Percentiles rank a stretch among this genome's conserved stretches.
These are phyloP conservation scores for Scheffersomyces cryptocercus DNA, from an alignment of 1,139 yeast species.

Conservation along the genomic window DNA sequence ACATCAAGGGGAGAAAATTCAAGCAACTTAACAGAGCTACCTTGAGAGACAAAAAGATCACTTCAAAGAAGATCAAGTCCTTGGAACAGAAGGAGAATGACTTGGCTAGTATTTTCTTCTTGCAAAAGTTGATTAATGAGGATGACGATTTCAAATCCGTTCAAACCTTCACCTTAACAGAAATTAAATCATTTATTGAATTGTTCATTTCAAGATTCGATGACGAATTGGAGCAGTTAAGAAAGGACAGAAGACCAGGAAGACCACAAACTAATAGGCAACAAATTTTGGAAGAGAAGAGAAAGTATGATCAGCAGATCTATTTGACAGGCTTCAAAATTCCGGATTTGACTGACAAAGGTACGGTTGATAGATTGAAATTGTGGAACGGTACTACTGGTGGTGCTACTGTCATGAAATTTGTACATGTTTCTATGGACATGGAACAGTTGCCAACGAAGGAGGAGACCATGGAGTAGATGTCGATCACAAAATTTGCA, in stretches of 20 bases:
- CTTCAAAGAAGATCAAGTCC: slow-evolving; percentile 54
- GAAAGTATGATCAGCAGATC: slow-evolving; percentile 59
- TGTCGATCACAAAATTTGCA: neutral
- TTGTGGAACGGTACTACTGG: slow-evolving; percentile 85
- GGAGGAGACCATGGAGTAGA: slow-evolving; percentile 23
- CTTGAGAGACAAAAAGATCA: slow-evolving; percentile 71
- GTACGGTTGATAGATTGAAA: slow-evolving; percentile 59
- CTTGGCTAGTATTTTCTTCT: slow-evolving; percentile 55
- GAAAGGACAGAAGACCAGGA: slow-evolving; percentile 73
- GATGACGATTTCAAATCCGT: slow-evolving; percentile 41
- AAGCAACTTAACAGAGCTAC: slow-evolving; percentile 85
- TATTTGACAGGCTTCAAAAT: slow-evolving; percentile 69
- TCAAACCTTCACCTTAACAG: slow-evolving; percentile 48
- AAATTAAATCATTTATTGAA: slow-evolving; percentile 61
- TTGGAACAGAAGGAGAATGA: slow-evolving; percentile 63
- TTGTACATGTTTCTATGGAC: slow-evolving; percentile 34
- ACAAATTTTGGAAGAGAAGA: slow-evolving; percentile 60
- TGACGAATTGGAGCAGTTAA: slow-evolving; percentile 64
- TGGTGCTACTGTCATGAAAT: slow-evolving; percentile 66
- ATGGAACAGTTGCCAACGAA: slow-evolving; percentile 29
- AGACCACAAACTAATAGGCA: slow-evolving; percentile 79
- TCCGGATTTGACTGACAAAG: slow-evolving; percentile 68
- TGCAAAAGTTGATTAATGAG: slow-evolving; percentile 62
- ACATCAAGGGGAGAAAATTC: slow-evolving; percentile 87
- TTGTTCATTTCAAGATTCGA: slow-evolving; percentile 69